These are phyloP conservation scores for Jaltomata sinuosa DNA, from an alignment of 257 asterid genomes.

Conservation along the genomic window DNA sequence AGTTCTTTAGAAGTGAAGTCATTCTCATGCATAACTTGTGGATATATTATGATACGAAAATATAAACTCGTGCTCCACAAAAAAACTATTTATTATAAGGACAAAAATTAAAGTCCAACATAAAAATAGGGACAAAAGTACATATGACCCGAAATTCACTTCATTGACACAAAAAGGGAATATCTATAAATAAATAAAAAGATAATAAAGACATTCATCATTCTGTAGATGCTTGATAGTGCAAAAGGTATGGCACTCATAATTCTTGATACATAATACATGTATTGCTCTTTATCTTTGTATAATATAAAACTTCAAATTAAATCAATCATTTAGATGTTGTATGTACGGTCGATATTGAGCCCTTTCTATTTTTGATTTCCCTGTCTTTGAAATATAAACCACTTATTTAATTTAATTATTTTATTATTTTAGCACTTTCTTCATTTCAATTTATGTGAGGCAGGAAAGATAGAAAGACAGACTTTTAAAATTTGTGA, in stretches of 20 bases:
- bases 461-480: no score
- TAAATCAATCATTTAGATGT: not conserved
- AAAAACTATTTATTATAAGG: no score
- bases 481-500: no score
- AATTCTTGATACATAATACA: not conserved
- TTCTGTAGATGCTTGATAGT: not conserved
- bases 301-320: not conserved
- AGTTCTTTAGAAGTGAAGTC: no score
- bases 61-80: no score
- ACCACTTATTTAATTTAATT: not conserved
- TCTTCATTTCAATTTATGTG: not conserved
- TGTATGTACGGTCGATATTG: not conserved
- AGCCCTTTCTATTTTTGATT: not conserved
- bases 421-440: not conserved
- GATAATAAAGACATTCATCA: not conserved
- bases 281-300: not conserved
- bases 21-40: no score
- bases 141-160: no score
- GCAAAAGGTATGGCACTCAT: not conserved
- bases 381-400: not conserved
- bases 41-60: no score
- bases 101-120: no score
- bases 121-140: no score
- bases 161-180: not conserved
- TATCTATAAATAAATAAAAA: not conserved